A percentile compares a stretch with the other conserved stretches of the same genome.
These are phyloP conservation scores for Tolypocladium inflatum DNA, from an alignment of 2,329 filamentous ascomycete species.

Conservation along the genomic window DNA sequence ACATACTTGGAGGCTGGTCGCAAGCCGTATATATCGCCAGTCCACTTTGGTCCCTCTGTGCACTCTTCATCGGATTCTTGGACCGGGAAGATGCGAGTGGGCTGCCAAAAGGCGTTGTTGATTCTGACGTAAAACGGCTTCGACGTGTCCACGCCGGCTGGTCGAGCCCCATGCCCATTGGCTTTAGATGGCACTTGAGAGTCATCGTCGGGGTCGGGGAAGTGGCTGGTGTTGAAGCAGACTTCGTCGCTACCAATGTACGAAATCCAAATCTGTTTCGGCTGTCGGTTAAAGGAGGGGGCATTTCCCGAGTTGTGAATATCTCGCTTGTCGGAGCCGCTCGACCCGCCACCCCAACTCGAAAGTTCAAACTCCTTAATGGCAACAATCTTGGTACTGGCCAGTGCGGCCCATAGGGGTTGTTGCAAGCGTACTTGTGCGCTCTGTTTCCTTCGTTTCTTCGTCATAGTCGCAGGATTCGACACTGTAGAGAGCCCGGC, in stretches of 20 bases:
- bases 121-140: constrained; percentile 74
- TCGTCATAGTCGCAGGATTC: constrained; percentile 39
- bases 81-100: constrained; percentile 57
- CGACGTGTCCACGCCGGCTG: constrained; percentile 50
- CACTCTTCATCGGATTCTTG: constrained; percentile 17
- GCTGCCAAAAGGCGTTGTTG: constrained; percentile 73
- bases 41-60: constrained; percentile 48
- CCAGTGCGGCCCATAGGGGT: constrained; percentile 87
- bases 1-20: constrained; percentile 68
- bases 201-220: constrained; percentile 35
- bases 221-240: constrained; percentile 64
- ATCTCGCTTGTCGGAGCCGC: constrained; percentile 66
- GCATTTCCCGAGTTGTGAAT: constrained; percentile 70
- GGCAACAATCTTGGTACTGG: constrained; percentile 93
- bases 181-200: constrained; percentile 11
- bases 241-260: constrained; percentile 72
- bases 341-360: constrained; percentile 53
- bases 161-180: constrained; percentile 22
- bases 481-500: constrained; percentile 22
- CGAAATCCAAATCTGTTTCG: constrained; percentile 70
- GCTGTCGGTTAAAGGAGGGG: constrained; percentile 55
- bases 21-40: constrained; percentile 59
- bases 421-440: constrained; percentile 85
- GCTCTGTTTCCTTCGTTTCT: constrained; percentile 84
- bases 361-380: constrained; percentile 85